phyloP scores from a whole-genome alignment of 2,329 filamentous ascomycete genomes.

The Chaetomiaceae sp. region DNA sequence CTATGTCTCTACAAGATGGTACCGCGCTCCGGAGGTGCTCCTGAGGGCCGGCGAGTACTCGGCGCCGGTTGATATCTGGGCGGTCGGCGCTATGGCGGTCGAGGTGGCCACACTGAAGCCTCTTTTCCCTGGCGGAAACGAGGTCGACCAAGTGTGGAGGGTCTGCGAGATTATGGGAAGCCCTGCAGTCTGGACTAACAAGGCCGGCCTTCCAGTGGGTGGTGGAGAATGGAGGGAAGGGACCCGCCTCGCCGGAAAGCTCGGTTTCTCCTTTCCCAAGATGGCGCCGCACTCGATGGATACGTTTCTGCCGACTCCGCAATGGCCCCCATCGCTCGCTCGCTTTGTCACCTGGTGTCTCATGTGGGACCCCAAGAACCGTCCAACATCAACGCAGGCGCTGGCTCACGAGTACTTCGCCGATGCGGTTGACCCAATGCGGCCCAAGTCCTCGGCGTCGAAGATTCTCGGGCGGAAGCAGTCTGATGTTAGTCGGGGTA shows the following conservation, averaged over 20 bases:
- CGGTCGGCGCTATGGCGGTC: slow-evolving; percentile 95
- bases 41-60: slow-evolving; percentile 94
- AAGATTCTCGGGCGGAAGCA: slow-evolving; percentile 84
- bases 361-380: slow-evolving; percentile 94
- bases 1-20: slow-evolving; percentile 97
- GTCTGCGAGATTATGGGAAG: slow-evolving; percentile 99
- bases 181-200: slow-evolving; percentile 97
- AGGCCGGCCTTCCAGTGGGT: slow-evolving; percentile 77
- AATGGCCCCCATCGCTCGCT: slow-evolving; percentile 84
- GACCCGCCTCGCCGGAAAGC: slow-evolving; percentile 84
- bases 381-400: slow-evolving; percentile 91
- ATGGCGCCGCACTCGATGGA: slow-evolving; percentile 98
- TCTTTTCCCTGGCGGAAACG: slow-evolving; percentile 93
- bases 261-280: slow-evolving; percentile 98
- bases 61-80: slow-evolving; percentile 97
- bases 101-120: slow-evolving; percentile 96
- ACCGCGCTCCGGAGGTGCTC: slow-evolving; percentile 91
- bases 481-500: slow-evolving; percentile 71
- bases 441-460: slow-evolving; percentile 86
- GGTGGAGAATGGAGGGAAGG: slow-evolving; percentile 98
- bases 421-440: slow-evolving; percentile 85
- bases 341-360: slow-evolving; percentile 98
- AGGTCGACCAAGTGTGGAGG: slow-evolving; percentile 98
- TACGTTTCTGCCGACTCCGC: slow-evolving; percentile 81
- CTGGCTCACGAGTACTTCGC: slow-evolving; percentile 90